These are phyloP conservation scores for Panus rudis DNA, from an alignment of 768 basidiomycete genomes.

Conservation along the genomic window DNA sequence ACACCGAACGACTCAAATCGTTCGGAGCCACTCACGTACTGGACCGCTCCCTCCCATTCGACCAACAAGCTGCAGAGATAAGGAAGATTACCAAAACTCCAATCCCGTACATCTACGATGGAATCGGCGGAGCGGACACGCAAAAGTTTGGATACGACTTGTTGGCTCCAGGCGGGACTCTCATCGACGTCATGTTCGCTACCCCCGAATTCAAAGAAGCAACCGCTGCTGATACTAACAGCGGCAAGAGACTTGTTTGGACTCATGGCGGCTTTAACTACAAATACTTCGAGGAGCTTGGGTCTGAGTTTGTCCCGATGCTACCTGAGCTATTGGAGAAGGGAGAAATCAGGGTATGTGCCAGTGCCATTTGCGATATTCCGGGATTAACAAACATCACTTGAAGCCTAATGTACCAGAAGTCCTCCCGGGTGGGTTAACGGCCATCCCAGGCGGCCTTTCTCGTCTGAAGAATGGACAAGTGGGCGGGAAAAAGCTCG, in stretches of 20 bases:
- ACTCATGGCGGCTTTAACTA: conserved; percentile 8
- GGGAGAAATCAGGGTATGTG: conserved; percentile 18
- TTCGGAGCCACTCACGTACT: conserved; percentile 22
- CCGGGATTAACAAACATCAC: too few species aligned
- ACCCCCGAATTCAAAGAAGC: neutral
- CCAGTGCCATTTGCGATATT: neutral
- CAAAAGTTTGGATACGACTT: conserved; percentile 15
- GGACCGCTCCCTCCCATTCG: conserved; percentile 10
- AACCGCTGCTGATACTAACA: conserved; percentile 3
- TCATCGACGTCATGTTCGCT: conserved; percentile 7
- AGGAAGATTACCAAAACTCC: conserved; percentile 1
- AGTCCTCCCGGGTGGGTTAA: conserved; percentile 34
- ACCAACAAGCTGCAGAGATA: neutral
- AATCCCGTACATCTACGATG: conserved; percentile 14
- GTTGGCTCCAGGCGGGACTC: conserved; percentile 13
- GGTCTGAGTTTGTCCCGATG: neutral
- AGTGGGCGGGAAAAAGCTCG: conserved; percentile 15
- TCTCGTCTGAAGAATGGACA: conserved; percentile 26
- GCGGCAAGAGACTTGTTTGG: conserved; percentile 7
- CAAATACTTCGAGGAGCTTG: neutral
- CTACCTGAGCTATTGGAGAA: conserved; percentile 15
- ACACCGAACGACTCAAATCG: conserved; percentile 9
- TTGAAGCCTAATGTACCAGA: conserved; percentile 36
- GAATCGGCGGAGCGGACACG: conserved; percentile 9
- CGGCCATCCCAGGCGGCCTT: conserved; percentile 30